Percentiles rank a stretch among this genome's conserved stretches.
These are phyloP conservation scores for Phylloporus arenicola DNA, from an alignment of 768 basidiomycete species.

Conservation along the genomic window DNA sequence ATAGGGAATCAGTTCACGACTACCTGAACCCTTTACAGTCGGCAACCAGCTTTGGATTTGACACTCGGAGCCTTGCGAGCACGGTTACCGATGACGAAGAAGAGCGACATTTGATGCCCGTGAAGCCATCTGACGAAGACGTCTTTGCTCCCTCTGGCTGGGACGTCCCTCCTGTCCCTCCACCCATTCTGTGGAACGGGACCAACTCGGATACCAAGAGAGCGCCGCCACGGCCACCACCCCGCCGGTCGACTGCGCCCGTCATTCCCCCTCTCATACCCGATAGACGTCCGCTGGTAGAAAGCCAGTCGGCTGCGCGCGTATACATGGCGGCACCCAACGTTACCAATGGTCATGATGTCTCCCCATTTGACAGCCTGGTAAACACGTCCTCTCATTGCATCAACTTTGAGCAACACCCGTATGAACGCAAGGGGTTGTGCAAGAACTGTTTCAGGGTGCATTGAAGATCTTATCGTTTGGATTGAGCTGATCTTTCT, in stretches of 20 bases:
- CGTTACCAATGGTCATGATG: constrained; percentile 34
- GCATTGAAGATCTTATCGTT: constrained; percentile 25
- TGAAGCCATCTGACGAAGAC: constrained; percentile 24
- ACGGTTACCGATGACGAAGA: constrained; percentile 42
- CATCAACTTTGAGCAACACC: constrained; percentile 57
- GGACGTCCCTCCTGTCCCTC: constrained; percentile 3
- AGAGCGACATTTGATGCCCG: constrained; percentile 30
- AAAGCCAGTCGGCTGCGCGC: constrained; percentile 12
- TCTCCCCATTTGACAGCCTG: constrained; percentile 64
- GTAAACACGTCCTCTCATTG: constrained; percentile 46
- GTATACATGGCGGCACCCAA: constrained; percentile 28
- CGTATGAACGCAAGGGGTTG: constrained; percentile 58
- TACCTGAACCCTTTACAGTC: constrained; percentile 21
- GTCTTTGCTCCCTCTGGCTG: constrained; percentile 20
- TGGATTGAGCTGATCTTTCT: not conserved
- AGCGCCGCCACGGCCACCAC: constrained; percentile 61
- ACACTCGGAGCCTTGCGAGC: constrained; percentile 40
- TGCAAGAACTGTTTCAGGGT: constrained; percentile 63
- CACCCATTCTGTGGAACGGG: constrained; percentile 19
- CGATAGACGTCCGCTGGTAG: constrained; percentile 30
- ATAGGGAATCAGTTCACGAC: constrained; percentile 15
- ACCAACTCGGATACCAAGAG: constrained; percentile 32
- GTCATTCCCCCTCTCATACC: constrained; percentile 43
- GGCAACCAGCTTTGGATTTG: constrained; percentile 21
- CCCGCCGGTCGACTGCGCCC: constrained; percentile 39